A percentile compares a stretch with the other conserved stretches of the same genome.
Conservation (phyloP, 2,329 filamentous ascomycete species). For the Rhynchosporium graminicola region DNA sequence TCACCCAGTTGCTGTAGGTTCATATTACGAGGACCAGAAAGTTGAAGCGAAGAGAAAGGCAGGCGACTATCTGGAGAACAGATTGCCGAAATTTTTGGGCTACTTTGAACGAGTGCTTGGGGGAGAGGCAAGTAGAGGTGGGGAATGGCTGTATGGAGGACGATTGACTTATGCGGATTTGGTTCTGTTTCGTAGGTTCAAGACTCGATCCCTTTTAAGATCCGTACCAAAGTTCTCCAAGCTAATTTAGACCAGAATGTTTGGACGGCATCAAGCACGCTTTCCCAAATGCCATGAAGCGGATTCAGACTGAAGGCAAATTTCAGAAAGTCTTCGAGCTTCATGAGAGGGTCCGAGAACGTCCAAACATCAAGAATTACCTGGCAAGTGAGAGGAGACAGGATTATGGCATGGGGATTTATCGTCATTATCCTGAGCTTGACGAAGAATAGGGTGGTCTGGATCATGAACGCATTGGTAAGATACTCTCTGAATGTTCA, state of each 20-base stretch:
- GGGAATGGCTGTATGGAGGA: constrained; percentile 66
- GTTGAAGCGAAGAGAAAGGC: constrained; percentile 60
- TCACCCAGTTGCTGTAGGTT: constrained; percentile 61
- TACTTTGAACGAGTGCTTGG: constrained; percentile 70
- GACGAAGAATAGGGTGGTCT: constrained; percentile 45
- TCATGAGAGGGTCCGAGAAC: constrained; percentile 61
- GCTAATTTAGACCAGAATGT: constrained; percentile 18
- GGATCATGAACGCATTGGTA: too few species aligned
- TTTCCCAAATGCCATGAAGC: constrained; percentile 67
- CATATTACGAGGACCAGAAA: constrained; percentile 78
- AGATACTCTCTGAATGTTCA: too few species aligned
- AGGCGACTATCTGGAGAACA: constrained; percentile 57
- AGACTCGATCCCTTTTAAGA: too few species aligned
- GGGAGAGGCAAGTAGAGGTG: constrained; percentile 55
- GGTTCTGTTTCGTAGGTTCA: constrained; percentile 25
- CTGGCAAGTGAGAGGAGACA: constrained; percentile 63
- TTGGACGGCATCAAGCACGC: constrained; percentile 58
- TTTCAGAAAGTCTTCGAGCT: constrained; percentile 64
- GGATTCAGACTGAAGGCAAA: constrained; percentile 50
- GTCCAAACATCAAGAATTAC: constrained; percentile 68
- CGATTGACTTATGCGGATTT: constrained; percentile 68
- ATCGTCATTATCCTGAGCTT: constrained; percentile 71
- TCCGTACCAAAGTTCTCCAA: too few species aligned
- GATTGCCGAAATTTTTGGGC: constrained; percentile 71
- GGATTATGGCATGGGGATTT: constrained; percentile 66